Evolutionary conservation across 2,329 filamentous ascomycete genomes (phyloP).

Genomic region (Claviceps sp.): DNA sequence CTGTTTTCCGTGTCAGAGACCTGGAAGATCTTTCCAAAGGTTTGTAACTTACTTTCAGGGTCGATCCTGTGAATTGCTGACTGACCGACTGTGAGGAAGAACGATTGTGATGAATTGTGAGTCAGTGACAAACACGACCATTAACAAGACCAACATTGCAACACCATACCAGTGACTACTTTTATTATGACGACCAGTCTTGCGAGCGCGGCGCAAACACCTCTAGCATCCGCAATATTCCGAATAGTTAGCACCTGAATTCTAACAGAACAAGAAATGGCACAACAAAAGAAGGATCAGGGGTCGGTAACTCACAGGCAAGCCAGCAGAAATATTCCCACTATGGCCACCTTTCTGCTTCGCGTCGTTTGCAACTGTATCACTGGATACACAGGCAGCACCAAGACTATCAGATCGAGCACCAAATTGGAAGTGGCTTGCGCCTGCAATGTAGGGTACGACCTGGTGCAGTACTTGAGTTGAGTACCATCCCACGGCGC

Average conservation of each 20-base stretch:
- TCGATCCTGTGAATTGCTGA: neutral
- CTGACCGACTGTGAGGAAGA: neutral
- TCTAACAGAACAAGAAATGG: neutral
- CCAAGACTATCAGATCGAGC: conserved; percentile 11
- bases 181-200: conserved; percentile 5
- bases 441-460: conserved; percentile 9
- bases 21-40: neutral
- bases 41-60: neutral
- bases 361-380: conserved; percentile 5
- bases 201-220: conserved; percentile 4
- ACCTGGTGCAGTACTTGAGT: conserved; percentile 10
- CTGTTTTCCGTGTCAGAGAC: neutral
- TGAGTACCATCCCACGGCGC: conserved; percentile 12
- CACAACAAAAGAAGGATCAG: neutral
- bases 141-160: no score
- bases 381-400: conserved; percentile 9
- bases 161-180: neutral
- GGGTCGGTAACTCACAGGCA: neutral
- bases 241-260: neutral
- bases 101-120: neutral
- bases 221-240: neutral
- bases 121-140: neutral
- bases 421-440: conserved; percentile 11
- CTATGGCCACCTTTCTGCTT: conserved; percentile 7
- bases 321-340: conserved; percentile 8